Conservation (phyloP, 352 stramenopile species). For the Phytophthora sp. region DNA sequence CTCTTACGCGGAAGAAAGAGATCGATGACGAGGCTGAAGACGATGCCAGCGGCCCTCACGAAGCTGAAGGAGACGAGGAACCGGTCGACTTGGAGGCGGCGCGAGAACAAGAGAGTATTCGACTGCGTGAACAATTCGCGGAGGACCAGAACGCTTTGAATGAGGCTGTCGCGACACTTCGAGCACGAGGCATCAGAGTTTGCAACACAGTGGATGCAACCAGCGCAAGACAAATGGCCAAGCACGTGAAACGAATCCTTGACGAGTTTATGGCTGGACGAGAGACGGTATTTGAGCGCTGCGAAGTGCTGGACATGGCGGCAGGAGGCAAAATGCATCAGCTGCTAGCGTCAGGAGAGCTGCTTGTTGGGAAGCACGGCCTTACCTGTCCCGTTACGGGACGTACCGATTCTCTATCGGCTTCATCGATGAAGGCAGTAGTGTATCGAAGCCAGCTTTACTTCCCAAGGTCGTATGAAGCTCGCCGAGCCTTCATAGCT, state of each 20-base stretch:
- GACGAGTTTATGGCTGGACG: slow-evolving; percentile 43
- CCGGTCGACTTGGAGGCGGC: slow-evolving; percentile 40
- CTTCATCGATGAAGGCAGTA: slow-evolving; percentile 20
- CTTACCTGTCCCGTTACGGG: slow-evolving; percentile 49
- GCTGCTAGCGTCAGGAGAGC: slow-evolving; percentile 48
- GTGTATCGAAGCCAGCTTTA: slow-evolving; percentile 65
- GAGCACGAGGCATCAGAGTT: slow-evolving; percentile 44
- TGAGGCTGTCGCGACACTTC: slow-evolving; percentile 43
- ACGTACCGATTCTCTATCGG: slow-evolving; percentile 6
- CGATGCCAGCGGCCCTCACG: slow-evolving; percentile 13
- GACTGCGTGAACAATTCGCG: slow-evolving; percentile 51
- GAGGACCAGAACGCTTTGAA: slow-evolving; percentile 48
- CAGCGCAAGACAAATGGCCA: slow-evolving; percentile 45
- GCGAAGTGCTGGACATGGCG: slow-evolving; percentile 38
- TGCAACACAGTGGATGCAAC: slow-evolving; percentile 33
- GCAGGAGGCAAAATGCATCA: slow-evolving; percentile 5
- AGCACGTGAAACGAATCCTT: slow-evolving; percentile 36
- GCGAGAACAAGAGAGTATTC: slow-evolving; percentile 50
- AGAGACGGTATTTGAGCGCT: slow-evolving; percentile 53
- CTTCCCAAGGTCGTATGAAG: slow-evolving; percentile 47
- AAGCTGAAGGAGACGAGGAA: slow-evolving; percentile 24
- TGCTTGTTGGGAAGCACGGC: slow-evolving; percentile 61
- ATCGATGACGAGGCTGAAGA: slow-evolving; percentile 8
- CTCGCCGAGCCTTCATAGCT: slow-evolving; percentile 23
- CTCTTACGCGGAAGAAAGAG: slow-evolving; percentile 31